Base-by-base conservation (phyloP, 2,329 filamentous ascomycete genomes). In the Fusarium pininemorale region DNA sequence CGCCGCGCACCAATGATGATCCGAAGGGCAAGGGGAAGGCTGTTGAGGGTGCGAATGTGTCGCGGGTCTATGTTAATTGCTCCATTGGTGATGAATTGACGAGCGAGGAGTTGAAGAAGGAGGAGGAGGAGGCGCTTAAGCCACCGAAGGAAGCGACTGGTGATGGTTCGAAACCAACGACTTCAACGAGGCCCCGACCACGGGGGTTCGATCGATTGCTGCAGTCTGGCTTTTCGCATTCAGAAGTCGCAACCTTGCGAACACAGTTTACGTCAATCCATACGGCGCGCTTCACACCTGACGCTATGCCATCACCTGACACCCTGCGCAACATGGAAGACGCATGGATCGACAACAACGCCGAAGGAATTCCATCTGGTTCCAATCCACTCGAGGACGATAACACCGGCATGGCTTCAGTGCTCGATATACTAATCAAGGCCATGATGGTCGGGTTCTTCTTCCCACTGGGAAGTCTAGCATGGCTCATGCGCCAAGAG, bases 401-500 rank as follows among this genome's bases (percentile, higher is more conserved):
- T 32, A 85, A 87, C 7, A 87, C 87, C 42, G 87, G 86, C 32
- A 85, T 89, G 63, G 82, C 85, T 22, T 79, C 83, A 4, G 83
- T 93, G 16, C 85, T 98, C 50, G 96, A 98, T 79, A 92, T 97
- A 78, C 90, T 98, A 85, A 87, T 98, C 66, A 93, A 92, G 83
- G 96, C 95, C 9, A 94, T 96, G 82, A 85, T 97, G 67, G 93
- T 96, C 78, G 96, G 96, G 1, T 99, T 98, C 85, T 93, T 99
- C 81, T 98, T 96, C 90, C 96, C 96, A 8, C 83, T 98, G 15
- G 96, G 94, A 0, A 95, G 94, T 78, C 85, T 96, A 64, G 91
- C 92, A 59, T 98, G 95, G 94, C 85, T 97, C 56, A 88, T 96
- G 74, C 88, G 95, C 68, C 94, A 98, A 82, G 93, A 96, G 66